Conservation (phyloP, 352 stramenopile species). For the Blastocystis hominis region DNA sequence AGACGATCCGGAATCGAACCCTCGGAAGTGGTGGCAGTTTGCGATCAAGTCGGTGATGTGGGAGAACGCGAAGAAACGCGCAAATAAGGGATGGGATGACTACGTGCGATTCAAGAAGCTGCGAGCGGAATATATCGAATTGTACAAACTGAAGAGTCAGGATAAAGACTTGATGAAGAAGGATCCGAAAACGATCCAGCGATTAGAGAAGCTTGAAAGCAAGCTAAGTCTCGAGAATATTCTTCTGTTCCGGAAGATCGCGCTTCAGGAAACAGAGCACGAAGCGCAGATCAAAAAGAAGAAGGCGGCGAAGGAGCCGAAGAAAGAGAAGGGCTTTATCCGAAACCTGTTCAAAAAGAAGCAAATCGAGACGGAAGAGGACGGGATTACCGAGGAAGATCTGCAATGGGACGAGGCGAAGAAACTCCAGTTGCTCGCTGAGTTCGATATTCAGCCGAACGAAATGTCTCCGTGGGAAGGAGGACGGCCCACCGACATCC, state of each 20-base stretch:
- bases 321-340: constrained; percentile 26
- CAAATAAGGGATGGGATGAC: constrained; percentile 32
- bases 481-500: constrained; percentile 8
- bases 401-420: neutral
- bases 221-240: constrained; percentile 47
- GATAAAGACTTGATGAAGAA: neutral
- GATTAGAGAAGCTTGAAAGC: constrained; percentile 32
- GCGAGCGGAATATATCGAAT: constrained; percentile 54
- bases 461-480: constrained; percentile 33
- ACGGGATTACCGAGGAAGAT: neutral
- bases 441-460: neutral
- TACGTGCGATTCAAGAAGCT: constrained; percentile 48
- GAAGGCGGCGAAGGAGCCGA: neutral
- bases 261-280: constrained; percentile 6
- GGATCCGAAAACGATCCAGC: neutral
- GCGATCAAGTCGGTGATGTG: neutral
- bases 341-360: constrained; percentile 6
- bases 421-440: neutral
- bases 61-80: constrained; percentile 15
- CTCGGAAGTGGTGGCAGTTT: constrained; percentile 34
- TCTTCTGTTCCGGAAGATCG: constrained; percentile 28
- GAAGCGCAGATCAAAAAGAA: neutral
- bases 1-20: neutral
- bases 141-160: constrained; percentile 18
- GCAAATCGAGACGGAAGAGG: neutral